Evolutionary conservation across 2,329 filamentous ascomycete genomes (phyloP), one percentile per base, ranked within the genome.

Genomic region (Fusarium chuoi): DNA sequence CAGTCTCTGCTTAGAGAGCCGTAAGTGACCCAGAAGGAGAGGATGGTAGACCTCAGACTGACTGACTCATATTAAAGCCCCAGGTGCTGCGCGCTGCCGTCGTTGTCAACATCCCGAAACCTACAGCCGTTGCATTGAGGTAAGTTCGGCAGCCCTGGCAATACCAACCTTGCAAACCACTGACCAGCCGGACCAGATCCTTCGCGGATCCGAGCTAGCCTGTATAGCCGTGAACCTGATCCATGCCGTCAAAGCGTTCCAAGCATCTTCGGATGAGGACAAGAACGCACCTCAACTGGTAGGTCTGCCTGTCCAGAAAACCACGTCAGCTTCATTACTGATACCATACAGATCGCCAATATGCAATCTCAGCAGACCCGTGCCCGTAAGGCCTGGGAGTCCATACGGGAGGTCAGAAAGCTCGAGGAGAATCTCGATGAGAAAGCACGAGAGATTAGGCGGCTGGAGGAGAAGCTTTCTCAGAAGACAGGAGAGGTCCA

Each of bases 241-340:
- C 39, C 39, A 41, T 20, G 39, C 20, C 1, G 1, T 41, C 39
- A 22, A 41, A 22, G 39, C 39, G 14, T 41, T 41, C 20, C 39
- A 41, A 8, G 39, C 7, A 14, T 41, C 39, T 7, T 14, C 13
- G 1, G 7, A 22, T 7, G 7, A 22, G 39, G 20, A 41, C 20
- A 41, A 22, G 39, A 41, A 41, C 39, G 13, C 5, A 41, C 13
- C 39, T 22, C 4, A 22, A 22, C 20, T 41, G 0, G 7, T 14
- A 3, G 22, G 39, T 22, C 0, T 41, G 7, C 20, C 38, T 39
- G 7, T 39, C 38, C 8, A 39, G 12, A 22, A 4, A 22, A 9
- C 2, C 8, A 1, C 20, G 13, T 1, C 1, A 22, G 4, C 20
- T 14, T 22, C 13, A 2, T 41, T 22, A 1, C 20, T 14, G 7